Base-by-base conservation (phyloP, 495 filamentous ascomycete species). In the Aspergillus conjunctus region DNA sequence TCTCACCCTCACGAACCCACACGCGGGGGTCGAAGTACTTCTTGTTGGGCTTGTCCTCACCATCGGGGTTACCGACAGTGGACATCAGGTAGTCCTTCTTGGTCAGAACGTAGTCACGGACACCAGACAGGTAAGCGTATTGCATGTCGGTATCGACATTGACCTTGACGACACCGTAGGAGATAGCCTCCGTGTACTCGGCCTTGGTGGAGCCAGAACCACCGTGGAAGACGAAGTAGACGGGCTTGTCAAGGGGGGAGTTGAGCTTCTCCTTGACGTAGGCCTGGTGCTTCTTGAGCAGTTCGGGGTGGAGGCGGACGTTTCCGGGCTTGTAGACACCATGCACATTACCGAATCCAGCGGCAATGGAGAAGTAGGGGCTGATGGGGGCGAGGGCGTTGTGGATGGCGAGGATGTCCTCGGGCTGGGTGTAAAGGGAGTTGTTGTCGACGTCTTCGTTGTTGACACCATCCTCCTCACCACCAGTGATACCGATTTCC, bases 201-300 rank as follows among this genome's bases (percentile, higher is more conserved):
- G 88, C 73, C 83, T 96, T 95, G 72, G 84, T 81, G 52, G 88
- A 93, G 60, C 94, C 95, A 56, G 90, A 93, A 62, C 94, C 94
- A 66, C 95, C 95, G 82, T 99, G 94, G 87, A 99, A 99, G 74
- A 99, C 94, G 74, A 99, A 89, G 86, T 95, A 97, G 69, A 97
- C 87, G 57, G 95, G 94, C 87, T 97, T 97, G 69, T 88, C 81
- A 62, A 91, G 86, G 60, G 79, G 76, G 64, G 82, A 76, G 54
- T 69, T 67, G 60, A 76, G 83, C 83, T 92, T 79, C 81, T 92
- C 85, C 76, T 89, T 85, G 69, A 96, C 91, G 75, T 89, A 91
- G 63, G 81, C 83, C 80, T 99, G 94, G 85, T 99, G 95, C 85
- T 96, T 94, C 71, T 82, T 82, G 60, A 99, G 87, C 33, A 98